Conservation (phyloP, 306 rosid species). For the Malus orientalis region DNA sequence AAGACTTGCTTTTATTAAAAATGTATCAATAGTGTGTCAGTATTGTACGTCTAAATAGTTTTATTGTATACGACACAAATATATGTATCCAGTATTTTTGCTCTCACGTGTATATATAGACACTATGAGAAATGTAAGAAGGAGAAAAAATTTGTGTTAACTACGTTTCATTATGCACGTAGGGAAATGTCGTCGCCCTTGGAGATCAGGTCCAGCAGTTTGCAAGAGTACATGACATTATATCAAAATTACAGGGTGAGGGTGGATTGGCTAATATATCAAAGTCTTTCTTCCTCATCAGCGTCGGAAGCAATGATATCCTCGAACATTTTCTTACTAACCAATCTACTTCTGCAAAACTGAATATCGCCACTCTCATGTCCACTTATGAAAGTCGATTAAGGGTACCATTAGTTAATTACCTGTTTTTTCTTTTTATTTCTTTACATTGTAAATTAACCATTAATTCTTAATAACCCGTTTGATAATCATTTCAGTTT, state of each 20-base stretch:
- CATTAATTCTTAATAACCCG: not conserved
- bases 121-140: no score
- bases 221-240: not conserved
- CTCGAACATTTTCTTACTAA: slow-evolving; percentile 4
- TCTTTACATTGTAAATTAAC: not conserved
- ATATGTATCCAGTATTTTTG: no score
- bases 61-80: no score
- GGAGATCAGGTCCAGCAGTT: slow-evolving; percentile 19
- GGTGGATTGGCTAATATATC: not conserved
- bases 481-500: no score
- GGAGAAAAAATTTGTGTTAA: not conserved
- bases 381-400: slow-evolving; percentile 15
- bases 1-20: no score
- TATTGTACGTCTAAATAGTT: no score
- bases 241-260: not conserved
- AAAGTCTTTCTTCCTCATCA: slow-evolving; percentile 20
- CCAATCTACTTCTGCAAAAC: not conserved
- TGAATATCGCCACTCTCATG: not conserved
- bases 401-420: not conserved
- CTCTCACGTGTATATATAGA: no score
- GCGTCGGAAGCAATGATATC: slow-evolving; percentile 24
- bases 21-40: no score
- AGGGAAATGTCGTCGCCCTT: not conserved
- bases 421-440: not conserved
- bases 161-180: not conserved